Percentiles rank a stretch among this genome's conserved stretches.
Conservation (phyloP, 495 filamentous ascomycete species). For the Melanomma pulvis-pyrius region DNA sequence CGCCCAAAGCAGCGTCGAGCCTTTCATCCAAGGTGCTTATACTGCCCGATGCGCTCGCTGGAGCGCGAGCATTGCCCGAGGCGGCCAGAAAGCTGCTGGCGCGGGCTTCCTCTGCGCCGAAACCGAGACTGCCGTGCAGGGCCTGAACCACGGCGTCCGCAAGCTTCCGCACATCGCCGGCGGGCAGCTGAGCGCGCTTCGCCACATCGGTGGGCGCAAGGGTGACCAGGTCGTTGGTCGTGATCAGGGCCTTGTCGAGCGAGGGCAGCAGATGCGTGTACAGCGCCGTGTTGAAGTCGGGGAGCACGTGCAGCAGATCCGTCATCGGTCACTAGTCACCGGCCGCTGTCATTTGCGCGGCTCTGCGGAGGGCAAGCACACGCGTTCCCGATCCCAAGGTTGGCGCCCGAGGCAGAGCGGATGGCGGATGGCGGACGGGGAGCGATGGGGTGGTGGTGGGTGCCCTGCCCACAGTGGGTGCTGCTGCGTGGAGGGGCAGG, state of each 20-base stretch:
- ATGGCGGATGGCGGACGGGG: not conserved
- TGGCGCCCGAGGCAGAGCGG: not conserved
- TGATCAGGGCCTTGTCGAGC: conserved; percentile 73
- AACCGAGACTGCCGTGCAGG: conserved; percentile 66
- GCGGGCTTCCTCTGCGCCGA: conserved; percentile 41
- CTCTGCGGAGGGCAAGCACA: conserved; percentile 36
- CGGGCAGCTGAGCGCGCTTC: conserved; percentile 79
- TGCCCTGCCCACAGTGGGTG: not conserved
- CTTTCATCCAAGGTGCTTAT: conserved; percentile 80
- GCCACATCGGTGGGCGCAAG: conserved; percentile 82
- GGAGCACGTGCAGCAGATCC: conserved; percentile 82
- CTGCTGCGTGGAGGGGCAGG: not conserved
- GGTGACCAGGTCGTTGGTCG: conserved; percentile 81
- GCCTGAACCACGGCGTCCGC: conserved; percentile 63
- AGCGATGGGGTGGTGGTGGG: not conserved
- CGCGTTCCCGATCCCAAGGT: conserved; percentile 13
- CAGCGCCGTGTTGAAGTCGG: conserved; percentile 69
- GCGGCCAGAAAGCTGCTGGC: conserved; percentile 21
- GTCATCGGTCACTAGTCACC: conserved; percentile 62
- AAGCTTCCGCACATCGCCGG: conserved; percentile 75
- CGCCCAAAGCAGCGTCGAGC: conserved; percentile 75
- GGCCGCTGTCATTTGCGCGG: conserved; percentile 35
- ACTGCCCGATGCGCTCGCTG: conserved; percentile 53
- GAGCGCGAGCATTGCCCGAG: conserved; percentile 15
- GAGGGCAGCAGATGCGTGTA: conserved; percentile 76